These are phyloP conservation scores for Rhodotorula graminis DNA, from an alignment of 768 basidiomycete genomes.

Conservation along the genomic window DNA sequence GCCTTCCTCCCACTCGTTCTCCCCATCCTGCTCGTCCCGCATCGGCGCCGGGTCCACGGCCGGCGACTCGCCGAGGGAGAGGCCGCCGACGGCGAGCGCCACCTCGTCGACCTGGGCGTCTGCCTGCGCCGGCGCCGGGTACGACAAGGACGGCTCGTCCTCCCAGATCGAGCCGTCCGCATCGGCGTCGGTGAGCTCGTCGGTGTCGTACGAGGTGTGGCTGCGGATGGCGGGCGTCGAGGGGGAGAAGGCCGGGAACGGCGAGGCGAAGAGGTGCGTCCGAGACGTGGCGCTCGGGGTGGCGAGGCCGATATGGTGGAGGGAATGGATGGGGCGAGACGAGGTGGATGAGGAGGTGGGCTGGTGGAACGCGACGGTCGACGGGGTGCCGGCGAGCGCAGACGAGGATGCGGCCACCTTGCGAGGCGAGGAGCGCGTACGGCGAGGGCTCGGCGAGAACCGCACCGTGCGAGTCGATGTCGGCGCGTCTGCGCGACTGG, in stretches of 20 bases:
- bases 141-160: neutral
- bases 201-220: constrained; percentile 10
- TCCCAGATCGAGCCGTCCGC: constrained; percentile 19
- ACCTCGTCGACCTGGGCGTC: neutral
- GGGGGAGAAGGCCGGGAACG: constrained; percentile 19
- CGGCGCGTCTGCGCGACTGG: neutral
- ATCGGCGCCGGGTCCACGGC: neutral
- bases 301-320: neutral
- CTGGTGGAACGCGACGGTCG: neutral
- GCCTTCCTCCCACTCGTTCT: neutral
- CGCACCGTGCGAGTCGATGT: neutral
- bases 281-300: neutral
- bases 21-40: no score
- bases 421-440: neutral
- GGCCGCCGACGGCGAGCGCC: neutral
- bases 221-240: constrained; percentile 13
- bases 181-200: constrained; percentile 29
- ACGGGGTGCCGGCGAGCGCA: no score
- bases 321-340: neutral
- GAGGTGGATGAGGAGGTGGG: neutral
- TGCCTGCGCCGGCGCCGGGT: neutral
- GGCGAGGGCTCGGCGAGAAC: neutral
- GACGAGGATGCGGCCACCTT: neutral
- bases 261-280: neutral
- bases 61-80: neutral